Evolutionary conservation across 139 green algal species (phyloP), one percentile per base, ranked within the genome.

Genomic region (Pleodorina starrii): DNA sequence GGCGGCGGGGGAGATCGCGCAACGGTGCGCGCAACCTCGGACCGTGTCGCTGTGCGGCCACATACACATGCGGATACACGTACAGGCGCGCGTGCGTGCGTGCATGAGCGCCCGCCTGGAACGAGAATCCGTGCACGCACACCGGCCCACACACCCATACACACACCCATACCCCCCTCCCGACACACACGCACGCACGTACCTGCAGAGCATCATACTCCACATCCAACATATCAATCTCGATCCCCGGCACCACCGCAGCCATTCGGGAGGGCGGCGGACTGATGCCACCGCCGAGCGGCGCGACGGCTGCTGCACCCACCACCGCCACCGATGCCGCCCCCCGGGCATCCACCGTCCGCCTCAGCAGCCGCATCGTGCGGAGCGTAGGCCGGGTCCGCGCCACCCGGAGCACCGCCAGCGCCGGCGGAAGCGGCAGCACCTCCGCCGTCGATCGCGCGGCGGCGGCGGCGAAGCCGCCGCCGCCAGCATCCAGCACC

Each of bases 121-220:
- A n/a, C n/a, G n/a, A n/a, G n/a, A n/a, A n/a, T n/a, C n/a, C n/a
- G n/a, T n/a, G n/a, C n/a, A n/a, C n/a, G n/a, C n/a, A n/a, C n/a
- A n/a, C n/a, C n/a, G n/a, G n/a, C n/a, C n/a, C n/a, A n/a, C n/a
- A n/a, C n/a, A n/a, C n/a, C n/a, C n/a, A n/a, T n/a, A n/a, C n/a
- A n/a, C n/a, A n/a, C n/a, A n/a, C n/a, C n/a, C n/a, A n/a, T n/a
- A n/a, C n/a, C n/a, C n/a, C n/a, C n/a, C n/a, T n/a, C n/a, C n/a
- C n/a, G n/a, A n/a, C n/a, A n/a, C n/a, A n/a, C n/a, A n/a, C n/a
- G n/a, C n/a, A n/a, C n/a, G n/a, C n/a, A n/a, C 77, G 5, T 38
- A 85, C 77, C 77, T 85, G 77, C 35, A 85, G 3, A 2, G 77
- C 46, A 19, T 85, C 77, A 17, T 73, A 85, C 23, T 85, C 77